A percentile compares a stretch with the other conserved stretches of the same genome.
phyloP scores from a whole-genome alignment of 2,329 filamentous ascomycete species.

The Neocatenulostroma microsporum region DNA sequence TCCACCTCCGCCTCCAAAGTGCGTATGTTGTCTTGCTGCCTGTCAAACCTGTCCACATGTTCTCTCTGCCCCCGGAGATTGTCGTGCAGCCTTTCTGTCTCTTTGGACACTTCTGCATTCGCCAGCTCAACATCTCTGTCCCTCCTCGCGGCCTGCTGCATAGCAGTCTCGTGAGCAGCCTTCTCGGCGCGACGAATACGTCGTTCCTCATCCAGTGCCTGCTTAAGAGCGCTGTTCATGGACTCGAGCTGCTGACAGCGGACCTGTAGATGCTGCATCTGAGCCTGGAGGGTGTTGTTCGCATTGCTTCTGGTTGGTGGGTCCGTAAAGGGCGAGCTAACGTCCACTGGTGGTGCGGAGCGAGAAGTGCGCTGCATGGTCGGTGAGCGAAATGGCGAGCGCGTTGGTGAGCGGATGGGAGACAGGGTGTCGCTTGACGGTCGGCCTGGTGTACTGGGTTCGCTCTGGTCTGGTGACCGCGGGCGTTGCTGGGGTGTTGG shows the following conservation, averaged over 20 bases:
- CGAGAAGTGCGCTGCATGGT: slow-evolving; percentile 15
- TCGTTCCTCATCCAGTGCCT: slow-evolving; percentile 21
- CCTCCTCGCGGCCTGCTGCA: slow-evolving; percentile 14
- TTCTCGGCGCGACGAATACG: slow-evolving; percentile 17
- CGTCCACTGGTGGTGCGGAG: slow-evolving; percentile 5
- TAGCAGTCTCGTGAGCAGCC: slow-evolving; percentile 12
- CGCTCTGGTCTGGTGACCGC: slow-evolving; percentile 8
- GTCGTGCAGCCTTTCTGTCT: slow-evolving; percentile 15
- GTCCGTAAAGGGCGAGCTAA: slow-evolving; percentile 11
- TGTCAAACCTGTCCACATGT: not conserved
- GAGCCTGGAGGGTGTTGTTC: slow-evolving; percentile 11
- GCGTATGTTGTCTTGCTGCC: slow-evolving; percentile 3
- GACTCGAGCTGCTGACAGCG: slow-evolving; percentile 22
- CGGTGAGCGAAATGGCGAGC: slow-evolving; percentile 20
- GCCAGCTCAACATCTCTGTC: slow-evolving; percentile 19
- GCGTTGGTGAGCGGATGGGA: slow-evolving; percentile 16
- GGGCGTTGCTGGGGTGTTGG: not conserved
- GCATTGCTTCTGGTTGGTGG: slow-evolving; percentile 8
- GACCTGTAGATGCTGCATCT: slow-evolving; percentile 18
- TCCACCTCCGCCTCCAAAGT: slow-evolving; percentile 10
- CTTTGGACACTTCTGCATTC: slow-evolving; percentile 18
- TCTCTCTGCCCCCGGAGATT: slow-evolving; percentile 1
- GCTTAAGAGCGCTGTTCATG: slow-evolving; percentile 19
- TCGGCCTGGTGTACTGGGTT: slow-evolving; percentile 16
- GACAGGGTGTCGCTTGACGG: slow-evolving; percentile 26